Conservation (phyloP, 228 moss, liverwort and hornwort species). For the Sphagnum magellanicum region DNA sequence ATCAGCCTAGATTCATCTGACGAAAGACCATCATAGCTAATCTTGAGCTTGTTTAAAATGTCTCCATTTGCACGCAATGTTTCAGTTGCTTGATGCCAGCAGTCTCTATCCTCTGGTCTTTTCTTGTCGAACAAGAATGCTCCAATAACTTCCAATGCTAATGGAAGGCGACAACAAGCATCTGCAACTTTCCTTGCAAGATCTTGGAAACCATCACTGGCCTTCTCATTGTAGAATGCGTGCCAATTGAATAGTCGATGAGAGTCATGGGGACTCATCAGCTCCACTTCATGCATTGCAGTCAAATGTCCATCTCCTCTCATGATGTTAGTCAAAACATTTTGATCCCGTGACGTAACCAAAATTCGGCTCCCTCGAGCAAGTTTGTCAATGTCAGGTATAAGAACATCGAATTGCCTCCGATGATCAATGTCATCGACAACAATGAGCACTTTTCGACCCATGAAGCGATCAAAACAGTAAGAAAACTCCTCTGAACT, state of each 20-base stretch:
- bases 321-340: conserved; percentile 2
- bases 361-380: conserved; percentile 20
- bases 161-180: conserved; percentile 17
- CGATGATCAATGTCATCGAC: conserved; percentile 1
- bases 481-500: neutral
- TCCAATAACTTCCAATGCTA: conserved; percentile 23
- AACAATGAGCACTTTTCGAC: neutral
- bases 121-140: conserved; percentile 7
- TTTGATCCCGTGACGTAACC: conserved; percentile 10
- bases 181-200: conserved; percentile 8
- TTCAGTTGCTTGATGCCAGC: conserved; percentile 15
- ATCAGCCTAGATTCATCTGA: conserved; percentile 12
- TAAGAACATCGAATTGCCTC: conserved; percentile 1
- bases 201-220: neutral
- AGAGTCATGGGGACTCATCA: neutral
- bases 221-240: conserved; percentile 10
- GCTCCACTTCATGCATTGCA: neutral
- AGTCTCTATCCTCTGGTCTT: neutral
- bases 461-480: neutral
- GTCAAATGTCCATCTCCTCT: neutral
- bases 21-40: conserved; percentile 23
- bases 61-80: neutral
- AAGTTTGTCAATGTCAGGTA: conserved; percentile 7
- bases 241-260: conserved; percentile 15
- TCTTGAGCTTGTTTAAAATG: conserved; percentile 10